Percentiles rank a stretch among this genome's conserved stretches.
These are phyloP conservation scores for Mortierella sp. DNA, from an alignment of 371 early-diverging fungal genomes.

Conservation along the genomic window DNA sequence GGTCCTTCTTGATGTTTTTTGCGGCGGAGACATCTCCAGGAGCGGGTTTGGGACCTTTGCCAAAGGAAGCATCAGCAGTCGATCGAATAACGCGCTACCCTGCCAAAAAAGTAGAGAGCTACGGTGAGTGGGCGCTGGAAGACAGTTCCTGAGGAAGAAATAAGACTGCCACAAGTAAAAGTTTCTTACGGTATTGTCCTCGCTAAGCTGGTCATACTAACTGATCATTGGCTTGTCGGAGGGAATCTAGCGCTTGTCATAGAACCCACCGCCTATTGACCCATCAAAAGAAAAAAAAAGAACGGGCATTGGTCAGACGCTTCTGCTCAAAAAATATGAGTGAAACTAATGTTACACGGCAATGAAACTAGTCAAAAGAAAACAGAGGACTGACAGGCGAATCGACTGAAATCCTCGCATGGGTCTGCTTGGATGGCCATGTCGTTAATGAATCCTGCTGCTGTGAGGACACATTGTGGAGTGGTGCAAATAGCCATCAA, in stretches of 20 bases:
- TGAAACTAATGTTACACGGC: no score
- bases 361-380: no score
- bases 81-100: slow-evolving; percentile 49
- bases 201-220: slow-evolving; percentile 56
- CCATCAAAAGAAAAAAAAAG: not conserved
- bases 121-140: no score
- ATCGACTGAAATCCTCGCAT: slow-evolving; percentile 68
- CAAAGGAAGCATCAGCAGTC: slow-evolving; percentile 14
- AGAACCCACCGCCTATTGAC: slow-evolving; percentile 65
- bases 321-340: not conserved
- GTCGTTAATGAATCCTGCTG: slow-evolving; percentile 64
- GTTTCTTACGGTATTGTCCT: slow-evolving; percentile 59
- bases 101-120: not conserved
- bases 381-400: slow-evolving; percentile 63
- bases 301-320: not conserved
- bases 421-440: slow-evolving; percentile 63
- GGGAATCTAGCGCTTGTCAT: slow-evolving; percentile 61
- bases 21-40: slow-evolving; percentile 45
- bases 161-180: not conserved
- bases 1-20: slow-evolving; percentile 64
- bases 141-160: no score
- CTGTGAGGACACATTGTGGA: slow-evolving; percentile 70
- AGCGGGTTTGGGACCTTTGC: slow-evolving; percentile 29
- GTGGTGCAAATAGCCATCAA: slow-evolving; percentile 63
- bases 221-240: slow-evolving; percentile 62